Base-by-base conservation (phyloP, 306 rosid species). In the Crotalaria pallida region DNA sequence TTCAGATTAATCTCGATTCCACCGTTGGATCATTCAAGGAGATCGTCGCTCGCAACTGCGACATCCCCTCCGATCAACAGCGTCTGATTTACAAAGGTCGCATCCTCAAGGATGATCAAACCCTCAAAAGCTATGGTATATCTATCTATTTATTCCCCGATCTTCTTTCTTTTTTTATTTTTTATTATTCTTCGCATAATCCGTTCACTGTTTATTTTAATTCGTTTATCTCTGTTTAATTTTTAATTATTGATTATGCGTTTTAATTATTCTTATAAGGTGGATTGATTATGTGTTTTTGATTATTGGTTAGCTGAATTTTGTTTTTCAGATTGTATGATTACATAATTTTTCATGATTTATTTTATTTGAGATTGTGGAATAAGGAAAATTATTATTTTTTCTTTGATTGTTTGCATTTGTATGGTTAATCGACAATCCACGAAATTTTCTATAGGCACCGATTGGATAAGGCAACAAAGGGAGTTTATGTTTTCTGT, bases 81-180 rank as follows among this genome's bases (percentile, higher is more conserved):
- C 86, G 97, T 12, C 79, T 91, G 88, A 91, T 91, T 83, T 91
- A 91, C 76, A 88, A 91, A 72, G 97, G 97, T 1, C 88, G 96
- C 82, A 91, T 91, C 77, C 82, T 91, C 43, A 87, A 88, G 84
- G 89, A 91, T 16, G 97, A 91, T 69, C 91, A 91, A 68, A 74
- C 92, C 12, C 87, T 91, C 27, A 77, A 58, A 55, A 91, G 88
- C 89, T 88, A 88, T 61, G 96, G 97, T 91, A 86, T 85, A 51
- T 19, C n/a, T n/a, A n/a, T n/a, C n/a, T n/a, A n/a, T n/a, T n/a
- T n/a, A 24, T 1, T 24, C n/a, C 44, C 41, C 69, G 81, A 82
- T 79, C 83, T 75, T 19, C 26, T 26, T 43, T 10, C 0, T 40
- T 47, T 2, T 0, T 22, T 0, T 58, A 5, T 65, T 65, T 55